phyloP scores from a whole-genome alignment of 1,139 yeast species.

The Pichia sp. region DNA sequence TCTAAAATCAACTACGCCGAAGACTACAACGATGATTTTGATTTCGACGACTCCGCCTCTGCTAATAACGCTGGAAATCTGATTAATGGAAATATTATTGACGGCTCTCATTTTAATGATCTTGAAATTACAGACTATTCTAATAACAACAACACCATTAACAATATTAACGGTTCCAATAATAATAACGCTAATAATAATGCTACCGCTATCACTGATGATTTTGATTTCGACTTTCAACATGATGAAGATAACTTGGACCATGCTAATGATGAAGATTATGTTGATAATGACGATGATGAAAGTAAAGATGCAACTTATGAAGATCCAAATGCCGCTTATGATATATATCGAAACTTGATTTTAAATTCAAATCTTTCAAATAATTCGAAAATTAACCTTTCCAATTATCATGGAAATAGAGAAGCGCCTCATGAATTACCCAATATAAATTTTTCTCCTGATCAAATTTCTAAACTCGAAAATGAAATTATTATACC shows the following conservation, averaged over 20 bases:
- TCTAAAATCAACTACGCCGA: constrained; percentile 77
- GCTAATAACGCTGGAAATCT: background rate
- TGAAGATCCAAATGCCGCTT: constrained; percentile 23
- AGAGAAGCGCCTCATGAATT: constrained; percentile 36
- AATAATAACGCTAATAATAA: background rate
- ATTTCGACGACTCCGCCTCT: constrained; percentile 33
- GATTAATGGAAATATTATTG: background rate
- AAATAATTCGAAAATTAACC: constrained; percentile 16
- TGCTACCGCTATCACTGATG: constrained; percentile 33
- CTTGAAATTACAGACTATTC: background rate
- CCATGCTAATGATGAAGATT: constrained; percentile 65
- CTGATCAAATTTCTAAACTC: constrained; percentile 21
- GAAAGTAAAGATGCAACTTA: constrained; percentile 18
- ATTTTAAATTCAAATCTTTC: constrained; percentile 10
- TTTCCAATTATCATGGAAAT: constrained; percentile 27
- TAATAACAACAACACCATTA: background rate
- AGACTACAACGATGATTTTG: constrained; percentile 59
- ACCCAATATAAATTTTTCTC: constrained; percentile 20
- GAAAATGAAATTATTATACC: constrained; percentile 58
- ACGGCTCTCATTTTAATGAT: background rate
- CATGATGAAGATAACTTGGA: constrained; percentile 32
- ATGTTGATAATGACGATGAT: constrained; percentile 22
- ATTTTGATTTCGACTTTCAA: constrained; percentile 25
- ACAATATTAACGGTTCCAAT: background rate
- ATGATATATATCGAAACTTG: constrained; percentile 11